Evolutionary conservation across 164 flowering plant species (phyloP).

Genomic region (Santalum album): DNA sequence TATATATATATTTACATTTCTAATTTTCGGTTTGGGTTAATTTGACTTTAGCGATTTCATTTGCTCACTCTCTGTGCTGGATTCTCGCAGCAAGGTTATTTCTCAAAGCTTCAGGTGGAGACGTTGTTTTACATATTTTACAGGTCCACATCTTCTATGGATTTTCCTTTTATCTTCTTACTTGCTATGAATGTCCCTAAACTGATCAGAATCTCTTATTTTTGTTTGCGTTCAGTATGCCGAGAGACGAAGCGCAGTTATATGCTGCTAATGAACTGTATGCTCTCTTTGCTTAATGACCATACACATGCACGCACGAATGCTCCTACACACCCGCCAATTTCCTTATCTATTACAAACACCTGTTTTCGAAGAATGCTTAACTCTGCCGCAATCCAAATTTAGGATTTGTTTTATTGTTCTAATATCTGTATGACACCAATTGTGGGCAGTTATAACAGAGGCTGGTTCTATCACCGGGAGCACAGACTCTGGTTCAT

Average conservation of each 20-base stretch:
- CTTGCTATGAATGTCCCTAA: background rate
- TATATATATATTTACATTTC: background rate
- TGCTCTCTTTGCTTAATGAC: conserved; percentile 9
- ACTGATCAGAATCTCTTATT: background rate
- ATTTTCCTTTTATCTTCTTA: background rate
- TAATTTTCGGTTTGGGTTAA: background rate
- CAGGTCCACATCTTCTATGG: conserved; percentile 40
- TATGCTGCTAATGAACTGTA: conserved; percentile 94
- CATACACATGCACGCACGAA: no score
- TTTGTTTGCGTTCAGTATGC: conserved; percentile 62
- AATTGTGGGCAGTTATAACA: conserved; percentile 32
- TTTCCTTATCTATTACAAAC: no score
- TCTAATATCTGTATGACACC: background rate
- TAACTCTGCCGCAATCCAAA: no score
- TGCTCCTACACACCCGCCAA: no score
- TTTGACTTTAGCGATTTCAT: background rate
- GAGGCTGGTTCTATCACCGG: conserved; percentile 68
- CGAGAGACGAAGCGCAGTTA: conserved; percentile 92
- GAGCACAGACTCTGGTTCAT: conserved; percentile 51
- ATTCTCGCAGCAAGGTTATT: conserved; percentile 56
- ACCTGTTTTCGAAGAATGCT: background rate
- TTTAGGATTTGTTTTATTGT: background rate
- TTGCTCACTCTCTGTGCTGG: background rate
- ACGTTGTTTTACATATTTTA: conserved; percentile 84
- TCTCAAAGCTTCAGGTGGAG: conserved; percentile 58